phyloP scores from a whole-genome alignment of 768 basidiomycete genomes.

The Phylloporus arenicola region DNA sequence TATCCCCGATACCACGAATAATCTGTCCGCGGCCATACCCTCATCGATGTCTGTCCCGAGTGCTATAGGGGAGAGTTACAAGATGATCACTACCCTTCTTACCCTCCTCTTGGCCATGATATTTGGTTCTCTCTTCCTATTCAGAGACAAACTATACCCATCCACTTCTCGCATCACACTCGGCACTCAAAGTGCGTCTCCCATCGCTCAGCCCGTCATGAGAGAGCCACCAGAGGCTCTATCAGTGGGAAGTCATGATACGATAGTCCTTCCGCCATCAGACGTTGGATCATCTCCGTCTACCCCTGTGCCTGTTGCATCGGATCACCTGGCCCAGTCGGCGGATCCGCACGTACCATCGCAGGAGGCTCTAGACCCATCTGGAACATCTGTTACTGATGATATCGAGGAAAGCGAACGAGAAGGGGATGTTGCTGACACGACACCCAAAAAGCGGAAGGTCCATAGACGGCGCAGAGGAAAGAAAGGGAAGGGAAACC shows the following conservation, averaged over 20 bases:
- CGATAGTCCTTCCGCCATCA: not conserved
- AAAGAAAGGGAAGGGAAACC: constrained; percentile 46
- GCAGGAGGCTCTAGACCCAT: constrained; percentile 9
- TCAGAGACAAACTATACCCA: constrained; percentile 21
- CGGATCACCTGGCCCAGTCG: constrained; percentile 1
- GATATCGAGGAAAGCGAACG: constrained; percentile 60
- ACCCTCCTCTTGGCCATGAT: constrained; percentile 21
- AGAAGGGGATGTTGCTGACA: constrained; percentile 38
- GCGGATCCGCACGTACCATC: constrained; percentile 2
- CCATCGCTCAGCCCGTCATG: not conserved
- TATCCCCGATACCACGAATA: constrained; percentile 15
- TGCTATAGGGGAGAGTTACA: constrained; percentile 11
- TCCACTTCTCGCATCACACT: not conserved
- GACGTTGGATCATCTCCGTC: constrained; percentile 1
- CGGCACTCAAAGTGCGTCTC: constrained; percentile 2
- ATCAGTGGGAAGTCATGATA: not conserved
- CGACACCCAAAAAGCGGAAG: constrained; percentile 41
- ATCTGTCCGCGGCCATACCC: constrained; percentile 9
- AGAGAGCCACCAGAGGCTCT: not conserved
- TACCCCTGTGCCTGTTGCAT: not conserved
- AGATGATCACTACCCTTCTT: constrained; percentile 12
- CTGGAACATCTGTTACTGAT: constrained; percentile 12
- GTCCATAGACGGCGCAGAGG: constrained; percentile 41
- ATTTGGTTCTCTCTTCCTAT: constrained; percentile 22
- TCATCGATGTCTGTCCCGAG: constrained; percentile 14